Evolutionary conservation across 306 rosid genomes (phyloP).

Genomic region (Parietaria judaica): DNA sequence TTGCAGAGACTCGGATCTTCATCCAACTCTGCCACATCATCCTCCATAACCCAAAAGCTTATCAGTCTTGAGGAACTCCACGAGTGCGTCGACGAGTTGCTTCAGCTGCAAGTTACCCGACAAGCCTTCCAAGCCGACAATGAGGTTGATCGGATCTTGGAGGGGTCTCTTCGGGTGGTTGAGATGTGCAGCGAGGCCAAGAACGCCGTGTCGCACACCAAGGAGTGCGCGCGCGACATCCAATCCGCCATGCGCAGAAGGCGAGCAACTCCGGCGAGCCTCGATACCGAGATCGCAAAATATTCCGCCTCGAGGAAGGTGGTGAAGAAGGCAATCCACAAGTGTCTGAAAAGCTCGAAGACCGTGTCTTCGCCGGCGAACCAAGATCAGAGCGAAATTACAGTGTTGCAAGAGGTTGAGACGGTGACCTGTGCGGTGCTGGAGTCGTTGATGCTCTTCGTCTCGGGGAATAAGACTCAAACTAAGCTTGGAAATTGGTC

Average conservation of each 20-base stretch:
- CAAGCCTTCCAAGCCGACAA: slow-evolving; percentile 25
- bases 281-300: slow-evolving; percentile 16
- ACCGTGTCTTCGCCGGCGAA: not conserved
- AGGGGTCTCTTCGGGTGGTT: slow-evolving; percentile 28
- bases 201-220: slow-evolving; percentile 22
- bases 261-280: not conserved
- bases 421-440: slow-evolving; percentile 11
- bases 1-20: slow-evolving; percentile 23
- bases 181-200: slow-evolving; percentile 19
- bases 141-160: slow-evolving; percentile 23
- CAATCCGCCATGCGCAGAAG: slow-evolving; percentile 26
- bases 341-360: not conserved
- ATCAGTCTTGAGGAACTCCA: slow-evolving; percentile 29
- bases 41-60: slow-evolving; percentile 19
- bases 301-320: slow-evolving; percentile 20
- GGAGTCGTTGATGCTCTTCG: slow-evolving; percentile 26
- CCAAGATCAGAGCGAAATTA: not conserved
- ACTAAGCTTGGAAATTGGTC: not conserved
- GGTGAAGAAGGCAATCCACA: slow-evolving; percentile 1
- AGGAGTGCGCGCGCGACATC: slow-evolving; percentile 12
- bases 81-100: slow-evolving; percentile 29
- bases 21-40: slow-evolving; percentile 10
- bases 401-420: slow-evolving; percentile 26
- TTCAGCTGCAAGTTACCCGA: slow-evolving; percentile 25
- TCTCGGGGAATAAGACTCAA: slow-evolving; percentile 20